phyloP scores from a whole-genome alignment of 2,329 filamentous ascomycete species.

The Diaporthe amygdali region DNA sequence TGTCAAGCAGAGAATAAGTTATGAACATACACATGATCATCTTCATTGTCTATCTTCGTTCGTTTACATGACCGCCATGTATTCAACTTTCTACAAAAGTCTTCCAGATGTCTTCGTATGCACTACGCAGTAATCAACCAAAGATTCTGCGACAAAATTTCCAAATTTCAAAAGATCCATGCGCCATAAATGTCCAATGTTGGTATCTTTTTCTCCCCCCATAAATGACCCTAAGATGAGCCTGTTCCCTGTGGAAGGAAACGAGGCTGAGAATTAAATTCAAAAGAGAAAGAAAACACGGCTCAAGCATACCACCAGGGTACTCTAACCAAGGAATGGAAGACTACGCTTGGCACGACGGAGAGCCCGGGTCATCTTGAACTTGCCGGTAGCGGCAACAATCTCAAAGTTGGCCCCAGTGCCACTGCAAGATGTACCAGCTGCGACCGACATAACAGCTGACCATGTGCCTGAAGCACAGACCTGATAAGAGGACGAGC shows the following conservation, averaged over 20 bases:
- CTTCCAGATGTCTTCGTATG: background rate
- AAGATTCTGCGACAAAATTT: background rate
- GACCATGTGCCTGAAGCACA: constrained; percentile 57
- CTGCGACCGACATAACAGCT: constrained; percentile 43
- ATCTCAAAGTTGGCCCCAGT: constrained; percentile 38
- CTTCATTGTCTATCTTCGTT: background rate
- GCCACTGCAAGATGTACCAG: constrained; percentile 50
- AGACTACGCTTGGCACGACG: constrained; percentile 2
- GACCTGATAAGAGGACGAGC: constrained; percentile 54
- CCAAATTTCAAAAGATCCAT: background rate
- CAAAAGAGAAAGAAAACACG: background rate
- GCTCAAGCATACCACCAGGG: background rate
- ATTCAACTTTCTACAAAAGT: background rate
- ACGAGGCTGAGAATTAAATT: background rate
- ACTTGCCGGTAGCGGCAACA: constrained; percentile 27
- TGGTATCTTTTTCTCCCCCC: constrained; percentile 5
- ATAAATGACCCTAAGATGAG: constrained; percentile 4
- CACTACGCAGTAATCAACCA: background rate
- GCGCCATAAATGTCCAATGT: constrained; percentile 9
- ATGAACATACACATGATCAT: background rate
- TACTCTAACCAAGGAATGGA: constrained; percentile 6
- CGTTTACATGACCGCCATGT: background rate
- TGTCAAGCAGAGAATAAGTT: background rate
- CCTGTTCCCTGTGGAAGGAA: background rate
- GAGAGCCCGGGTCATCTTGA: constrained; percentile 19